These are phyloP conservation scores for Hanseniaspora sp. DNA, from an alignment of 1,139 yeast species.

Conservation along the genomic window DNA sequence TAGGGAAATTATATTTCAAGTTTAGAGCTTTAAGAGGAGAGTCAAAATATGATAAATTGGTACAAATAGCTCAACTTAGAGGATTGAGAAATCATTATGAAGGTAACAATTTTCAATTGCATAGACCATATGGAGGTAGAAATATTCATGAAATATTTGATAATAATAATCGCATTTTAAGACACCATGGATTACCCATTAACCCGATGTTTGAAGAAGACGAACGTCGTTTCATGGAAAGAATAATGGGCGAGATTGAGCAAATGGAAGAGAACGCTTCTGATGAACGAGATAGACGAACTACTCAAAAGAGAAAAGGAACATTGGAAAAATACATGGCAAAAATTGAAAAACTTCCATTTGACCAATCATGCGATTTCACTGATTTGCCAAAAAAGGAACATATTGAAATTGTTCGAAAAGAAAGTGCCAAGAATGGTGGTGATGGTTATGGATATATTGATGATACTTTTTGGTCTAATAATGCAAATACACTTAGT, in stretches of 20 bases:
- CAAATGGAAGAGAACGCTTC: neutral
- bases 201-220: neutral
- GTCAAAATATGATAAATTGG: neutral
- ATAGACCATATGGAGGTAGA: neutral
- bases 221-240: neutral
- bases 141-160: neutral
- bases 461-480: neutral
- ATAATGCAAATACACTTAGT: neutral
- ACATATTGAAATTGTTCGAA: neutral
- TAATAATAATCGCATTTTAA: neutral
- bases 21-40: conserved; percentile 4
- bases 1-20: conserved; percentile 7
- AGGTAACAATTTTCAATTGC: no score
- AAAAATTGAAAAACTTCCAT: neutral
- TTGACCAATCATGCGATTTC: neutral
- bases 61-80: neutral
- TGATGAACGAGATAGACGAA: neutral
- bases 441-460: no score
- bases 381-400: neutral
- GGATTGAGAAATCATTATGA: neutral
- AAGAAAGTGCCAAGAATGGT: neutral
- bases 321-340: neutral
- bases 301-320: neutral
- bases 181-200: neutral
- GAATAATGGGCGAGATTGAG: neutral